These are phyloP conservation scores for Lichtheimia ramosa DNA, from an alignment of 371 early-diverging fungal genomes.

Conservation along the genomic window DNA sequence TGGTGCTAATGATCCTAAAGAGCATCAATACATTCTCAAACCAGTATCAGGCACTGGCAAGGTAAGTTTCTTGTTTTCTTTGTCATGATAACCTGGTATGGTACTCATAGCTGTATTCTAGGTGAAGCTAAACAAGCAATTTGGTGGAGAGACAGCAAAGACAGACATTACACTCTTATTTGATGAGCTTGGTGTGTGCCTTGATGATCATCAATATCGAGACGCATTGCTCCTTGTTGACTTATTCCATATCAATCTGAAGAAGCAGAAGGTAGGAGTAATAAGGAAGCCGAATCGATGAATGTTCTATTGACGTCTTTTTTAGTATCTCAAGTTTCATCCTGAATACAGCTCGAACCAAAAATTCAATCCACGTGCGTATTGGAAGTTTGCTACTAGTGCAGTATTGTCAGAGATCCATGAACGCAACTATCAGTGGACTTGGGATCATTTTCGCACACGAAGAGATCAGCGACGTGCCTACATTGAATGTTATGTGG, in stretches of 20 bases:
- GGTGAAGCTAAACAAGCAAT: conserved; percentile 58
- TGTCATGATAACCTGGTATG: background rate
- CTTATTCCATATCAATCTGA: conserved; percentile 66
- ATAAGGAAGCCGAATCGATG: no score
- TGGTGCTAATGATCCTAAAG: conserved; percentile 10
- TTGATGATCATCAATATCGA: conserved; percentile 79
- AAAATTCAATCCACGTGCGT: conserved; percentile 68
- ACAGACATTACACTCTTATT: conserved; percentile 62
- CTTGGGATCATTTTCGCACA: conserved; percentile 72
- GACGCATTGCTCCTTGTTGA: conserved; percentile 69
- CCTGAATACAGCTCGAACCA: conserved; percentile 69
- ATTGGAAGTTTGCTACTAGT: conserved; percentile 76
- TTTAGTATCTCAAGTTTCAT: conserved; percentile 69
- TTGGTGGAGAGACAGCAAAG: conserved; percentile 47
- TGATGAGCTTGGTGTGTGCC: conserved; percentile 77
- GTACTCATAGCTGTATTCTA: background rate
- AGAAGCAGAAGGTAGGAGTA: conserved; percentile 63
- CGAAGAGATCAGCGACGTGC: conserved; percentile 68
- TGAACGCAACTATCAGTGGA: conserved; percentile 69
- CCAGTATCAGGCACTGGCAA: conserved; percentile 86
- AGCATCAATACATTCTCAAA: conserved; percentile 71
- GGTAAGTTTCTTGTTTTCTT: conserved; percentile 43
- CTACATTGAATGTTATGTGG: conserved; percentile 70
- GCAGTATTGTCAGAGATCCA: conserved; percentile 76
- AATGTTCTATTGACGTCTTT: background rate